Percentiles rank a stretch among this genome's conserved stretches.
These are phyloP conservation scores for Teratosphaeria nubilosa DNA, from an alignment of 2,329 filamentous ascomycete genomes.

Conservation along the genomic window DNA sequence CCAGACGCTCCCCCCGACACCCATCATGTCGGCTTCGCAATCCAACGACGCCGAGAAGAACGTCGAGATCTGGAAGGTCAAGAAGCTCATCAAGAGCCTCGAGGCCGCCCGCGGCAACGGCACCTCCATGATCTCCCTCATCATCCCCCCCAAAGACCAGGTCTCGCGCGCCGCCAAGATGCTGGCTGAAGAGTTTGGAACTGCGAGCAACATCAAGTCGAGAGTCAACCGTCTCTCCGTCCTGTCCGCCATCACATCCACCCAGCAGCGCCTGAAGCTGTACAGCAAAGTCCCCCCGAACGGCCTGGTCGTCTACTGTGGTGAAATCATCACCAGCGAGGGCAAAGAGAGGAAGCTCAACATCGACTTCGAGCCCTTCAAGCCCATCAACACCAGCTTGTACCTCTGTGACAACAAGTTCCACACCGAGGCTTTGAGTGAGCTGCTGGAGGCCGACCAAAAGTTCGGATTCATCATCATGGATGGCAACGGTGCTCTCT, in stretches of 20 bases:
- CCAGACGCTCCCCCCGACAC: slow-evolving; percentile 8
- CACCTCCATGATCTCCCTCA: slow-evolving; percentile 98
- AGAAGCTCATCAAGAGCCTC: slow-evolving; percentile 98
- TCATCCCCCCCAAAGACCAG: slow-evolving; percentile 98
- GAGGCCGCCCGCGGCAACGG: slow-evolving; percentile 96
- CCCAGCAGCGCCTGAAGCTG: slow-evolving; percentile 95
- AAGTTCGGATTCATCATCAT: slow-evolving; percentile 99
- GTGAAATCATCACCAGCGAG: slow-evolving; percentile 98
- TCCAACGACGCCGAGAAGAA: slow-evolving; percentile 97
- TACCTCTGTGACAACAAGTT: slow-evolving; percentile 99
- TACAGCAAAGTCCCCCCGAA: slow-evolving; percentile 99
- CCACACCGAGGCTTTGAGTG: slow-evolving; percentile 92
- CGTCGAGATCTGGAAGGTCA: slow-evolving; percentile 91
- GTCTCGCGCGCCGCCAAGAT: slow-evolving; percentile 94
- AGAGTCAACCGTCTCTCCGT: slow-evolving; percentile 98
- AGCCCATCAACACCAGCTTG: slow-evolving; percentile 98
- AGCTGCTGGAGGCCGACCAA: slow-evolving; percentile 95
- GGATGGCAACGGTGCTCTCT: slow-evolving; percentile 97
- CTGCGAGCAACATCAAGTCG: slow-evolving; percentile 98
- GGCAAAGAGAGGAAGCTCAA: slow-evolving; percentile 99
- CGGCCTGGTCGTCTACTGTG: slow-evolving; percentile 95
- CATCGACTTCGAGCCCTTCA: slow-evolving; percentile 99
- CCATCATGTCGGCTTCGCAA: slow-evolving; percentile 76
- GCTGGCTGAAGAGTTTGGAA: slow-evolving; percentile 88
- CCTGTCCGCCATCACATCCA: slow-evolving; percentile 95